A percentile compares a stretch with the other conserved stretches of the same genome.
These are phyloP conservation scores for Austroboletus niveus DNA, from an alignment of 1,284 basidiomycete genomes.

Conservation along the genomic window DNA sequence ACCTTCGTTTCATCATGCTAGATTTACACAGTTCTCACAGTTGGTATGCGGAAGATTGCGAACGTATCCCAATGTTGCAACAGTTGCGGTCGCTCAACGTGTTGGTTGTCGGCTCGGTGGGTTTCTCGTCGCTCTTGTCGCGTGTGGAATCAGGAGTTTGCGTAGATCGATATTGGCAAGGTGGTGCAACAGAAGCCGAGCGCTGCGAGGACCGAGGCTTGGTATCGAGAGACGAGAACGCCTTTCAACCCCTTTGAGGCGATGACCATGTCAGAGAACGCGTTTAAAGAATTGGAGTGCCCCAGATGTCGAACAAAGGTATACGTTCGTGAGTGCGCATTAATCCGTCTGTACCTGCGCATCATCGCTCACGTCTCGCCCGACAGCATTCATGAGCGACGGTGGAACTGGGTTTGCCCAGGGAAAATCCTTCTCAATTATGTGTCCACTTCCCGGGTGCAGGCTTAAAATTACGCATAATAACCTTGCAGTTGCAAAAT, in stretches of 20 bases:
- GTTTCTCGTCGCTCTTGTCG: neutral
- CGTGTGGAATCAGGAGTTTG: neutral
- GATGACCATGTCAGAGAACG: conserved; percentile 17
- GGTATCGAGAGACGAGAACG: conserved; percentile 31
- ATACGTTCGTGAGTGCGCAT: conserved; percentile 29
- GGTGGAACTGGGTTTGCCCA: conserved; percentile 36
- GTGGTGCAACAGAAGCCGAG: conserved; percentile 20
- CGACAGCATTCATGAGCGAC: conserved; percentile 32
- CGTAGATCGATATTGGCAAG: conserved; percentile 26
- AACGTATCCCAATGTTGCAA: conserved; percentile 28
- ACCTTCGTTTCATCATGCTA: neutral
- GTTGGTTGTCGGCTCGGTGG: conserved; percentile 22
- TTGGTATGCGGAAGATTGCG: conserved; percentile 40
- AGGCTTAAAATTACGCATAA: conserved; percentile 30
- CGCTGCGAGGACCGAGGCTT: conserved; percentile 20
- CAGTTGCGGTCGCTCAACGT: conserved; percentile 22
- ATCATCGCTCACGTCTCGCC: neutral
- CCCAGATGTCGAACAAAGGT: conserved; percentile 33
- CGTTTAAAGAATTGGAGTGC: conserved; percentile 29
- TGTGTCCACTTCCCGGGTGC: conserved; percentile 33
- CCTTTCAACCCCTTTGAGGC: conserved; percentile 38
- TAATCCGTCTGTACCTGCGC: neutral
- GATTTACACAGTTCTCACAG: conserved; percentile 18
- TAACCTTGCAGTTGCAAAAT: conserved; percentile 35
- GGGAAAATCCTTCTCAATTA: conserved; percentile 23